Base-by-base conservation (phyloP, 495 filamentous ascomycete species). In the Letharia columbiana region DNA sequence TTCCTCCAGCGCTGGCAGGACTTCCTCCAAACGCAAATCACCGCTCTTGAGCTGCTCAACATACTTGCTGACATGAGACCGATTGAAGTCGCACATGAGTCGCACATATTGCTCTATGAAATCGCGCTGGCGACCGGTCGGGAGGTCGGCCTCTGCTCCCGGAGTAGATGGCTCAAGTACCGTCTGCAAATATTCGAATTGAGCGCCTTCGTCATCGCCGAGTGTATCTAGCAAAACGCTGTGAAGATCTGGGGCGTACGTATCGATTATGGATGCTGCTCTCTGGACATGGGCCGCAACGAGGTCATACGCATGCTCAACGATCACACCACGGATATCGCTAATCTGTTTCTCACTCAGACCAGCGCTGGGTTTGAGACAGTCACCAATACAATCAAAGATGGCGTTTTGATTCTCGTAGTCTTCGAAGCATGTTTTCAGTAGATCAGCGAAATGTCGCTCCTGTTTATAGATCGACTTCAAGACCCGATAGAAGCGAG, bases 401-500 rank as follows among this genome's bases (percentile, higher is more conserved):
- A 94, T 79, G 7, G 75, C 81, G 11, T 87, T 81, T 57, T 82
- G 86, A 67, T 91, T 86, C 60, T 91, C 84, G 5, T 84, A 83
- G 70, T 98, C 94, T 64, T 97, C 89, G 54, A 98, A 90, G 73
- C 91, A 96, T 2, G 88, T 85, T 69, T 90, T 78, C 0, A 98
- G 76, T 44, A 96, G 81, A 68, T 89, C 86, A 4, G 89, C 82
- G 70, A 89, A 96, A 71, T 91, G 86, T 69, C 86, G 90, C 66
- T 96, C 91, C 7, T 83, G 79, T 68, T 85, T 85, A 72, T 96
- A 96, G 40, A 90, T 89, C 37, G 89, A 87, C 76, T 98, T 98
- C 42, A 98, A 76, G 54, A 98, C 92, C n/a, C 93, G 87, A 74
- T 89, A 94, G 73, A 97, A 98, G 11, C 86, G 84, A 7, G 95